A percentile compares a stretch with the other conserved stretches of the same genome.
Evolutionary conservation across 2,329 filamentous ascomycete genomes (phyloP).

Genomic region (Talaromyces rugulosus): DNA sequence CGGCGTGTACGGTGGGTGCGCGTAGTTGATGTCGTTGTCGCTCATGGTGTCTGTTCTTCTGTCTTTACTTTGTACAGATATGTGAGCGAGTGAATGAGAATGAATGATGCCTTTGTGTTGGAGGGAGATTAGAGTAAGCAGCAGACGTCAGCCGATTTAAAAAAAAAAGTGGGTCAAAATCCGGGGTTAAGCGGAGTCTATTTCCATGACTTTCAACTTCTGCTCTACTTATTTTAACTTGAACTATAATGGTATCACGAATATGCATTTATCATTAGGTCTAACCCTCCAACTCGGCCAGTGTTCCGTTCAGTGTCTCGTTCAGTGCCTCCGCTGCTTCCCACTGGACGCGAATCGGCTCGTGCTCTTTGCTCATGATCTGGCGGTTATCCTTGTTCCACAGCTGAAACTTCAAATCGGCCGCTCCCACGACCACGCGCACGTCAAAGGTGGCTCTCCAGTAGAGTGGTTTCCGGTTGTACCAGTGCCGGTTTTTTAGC

Average conservation of each 20-base stretch:
- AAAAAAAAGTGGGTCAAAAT: neutral
- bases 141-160: neutral
- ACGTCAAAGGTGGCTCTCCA: conserved; percentile 29
- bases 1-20: conserved; percentile 24
- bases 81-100: neutral
- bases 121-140: too few species aligned
- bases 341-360: conserved; percentile 30
- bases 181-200: neutral
- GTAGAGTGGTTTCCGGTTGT: conserved; percentile 26
- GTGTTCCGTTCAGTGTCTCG: neutral
- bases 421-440: conserved; percentile 28
- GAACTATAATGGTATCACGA: neutral
- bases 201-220: neutral
- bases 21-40: conserved; percentile 16
- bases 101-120: neutral
- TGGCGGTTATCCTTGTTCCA: conserved; percentile 23
- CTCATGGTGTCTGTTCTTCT: conserved; percentile 15
- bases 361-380: conserved; percentile 22
- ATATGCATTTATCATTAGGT: neutral
- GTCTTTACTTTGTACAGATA: neutral
- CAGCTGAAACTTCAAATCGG: conserved; percentile 33
- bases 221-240: neutral
- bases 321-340: conserved; percentile 3
- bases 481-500: conserved; percentile 34
- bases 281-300: neutral